Base-by-base conservation (phyloP, 1,284 basidiomycete genomes). In the Austropuccinia psidii region DNA sequence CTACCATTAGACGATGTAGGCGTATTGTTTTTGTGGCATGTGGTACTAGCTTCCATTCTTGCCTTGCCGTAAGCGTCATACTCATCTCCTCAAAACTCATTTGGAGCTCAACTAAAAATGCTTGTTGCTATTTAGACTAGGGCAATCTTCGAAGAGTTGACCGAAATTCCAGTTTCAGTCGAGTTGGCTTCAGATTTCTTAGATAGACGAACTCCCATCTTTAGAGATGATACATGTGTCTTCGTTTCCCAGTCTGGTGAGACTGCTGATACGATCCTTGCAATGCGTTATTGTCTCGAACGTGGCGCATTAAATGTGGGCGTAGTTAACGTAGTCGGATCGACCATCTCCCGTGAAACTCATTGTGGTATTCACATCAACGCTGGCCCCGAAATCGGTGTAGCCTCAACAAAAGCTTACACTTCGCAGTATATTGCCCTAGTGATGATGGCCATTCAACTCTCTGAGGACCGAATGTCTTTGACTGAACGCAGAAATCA, bases 311-410 rank as follows among this genome's bases (percentile, higher is more conserved):
- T 99, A 70, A 95, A 92, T 81, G 58, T 72, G 41, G 68, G 68
- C n/a, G 91, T 98, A 66, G 93, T 98, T 82, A 99, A 99, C 85
- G 93, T 93, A 47, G 96, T 99, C 80, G 94, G 96, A 74, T 97
- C 93, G 52, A 98, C 95, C 21, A 89, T 98, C 80, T 98, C 95
- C 73, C 90, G 95, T 78, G 94, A 98, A 84, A 95, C 94, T 19
- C 96, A 98, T 85, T 97, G 93, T 78, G 96, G 96, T 90, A 89
- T 99, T 74, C 95, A 98, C 85, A 98, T 99, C 84, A 99, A 99
- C 81, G 95, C 96, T 78, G 95, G 95, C 54, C 95, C 95, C 75
- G 95, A 98, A 84, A 95, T 98, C 76, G 95, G 96, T 86, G 96
- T 99, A 76, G 96, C 96, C 6, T 98, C 94, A n/a, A 99, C 96